These are phyloP conservation scores for Boeremia lycopersici DNA, from an alignment of 2,329 filamentous ascomycete genomes.

Conservation along the genomic window DNA sequence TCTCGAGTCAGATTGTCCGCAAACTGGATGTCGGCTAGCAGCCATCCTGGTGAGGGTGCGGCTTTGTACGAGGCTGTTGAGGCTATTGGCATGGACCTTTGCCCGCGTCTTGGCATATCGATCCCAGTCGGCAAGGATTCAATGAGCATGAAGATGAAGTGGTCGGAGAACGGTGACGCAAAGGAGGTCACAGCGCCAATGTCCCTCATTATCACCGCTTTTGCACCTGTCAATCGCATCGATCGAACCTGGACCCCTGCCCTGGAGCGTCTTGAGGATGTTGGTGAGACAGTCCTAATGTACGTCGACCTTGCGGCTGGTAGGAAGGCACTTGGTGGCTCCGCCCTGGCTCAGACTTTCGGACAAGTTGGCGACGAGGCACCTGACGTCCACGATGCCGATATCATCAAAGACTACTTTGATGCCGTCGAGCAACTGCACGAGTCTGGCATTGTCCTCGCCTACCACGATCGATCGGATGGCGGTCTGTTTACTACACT, in stretches of 20 bases:
- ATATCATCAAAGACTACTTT: constrained; percentile 86
- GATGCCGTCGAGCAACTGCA: constrained; percentile 77
- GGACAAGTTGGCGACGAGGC: constrained; percentile 82
- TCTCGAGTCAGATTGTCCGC: constrained; percentile 85
- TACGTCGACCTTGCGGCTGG: constrained; percentile 89
- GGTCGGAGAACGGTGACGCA: constrained; percentile 67
- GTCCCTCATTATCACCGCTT: constrained; percentile 89
- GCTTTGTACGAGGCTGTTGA: constrained; percentile 92
- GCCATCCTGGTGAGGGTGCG: constrained; percentile 88
- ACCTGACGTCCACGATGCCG: constrained; percentile 83
- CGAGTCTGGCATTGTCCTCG: constrained; percentile 75
- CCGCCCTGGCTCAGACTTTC: constrained; percentile 87
- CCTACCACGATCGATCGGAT: constrained; percentile 94
- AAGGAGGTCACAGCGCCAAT: constrained; percentile 93
- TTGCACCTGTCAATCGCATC: constrained; percentile 81
- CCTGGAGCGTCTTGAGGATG: constrained; percentile 79
- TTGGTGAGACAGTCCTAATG: constrained; percentile 85
- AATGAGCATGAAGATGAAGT: constrained; percentile 98
- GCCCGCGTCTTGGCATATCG: constrained; percentile 84
- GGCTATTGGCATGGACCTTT: constrained; percentile 90
- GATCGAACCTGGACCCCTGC: constrained; percentile 93
- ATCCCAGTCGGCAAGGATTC: constrained; percentile 99
- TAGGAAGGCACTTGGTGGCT: constrained; percentile 83
- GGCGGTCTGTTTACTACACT: constrained; percentile 90
- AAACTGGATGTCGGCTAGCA: constrained; percentile 99